Evolutionary conservation across 2,329 filamentous ascomycete species (phyloP), one percentile per base, ranked within the genome.

Genomic region (Sclerotinia borealis): DNA sequence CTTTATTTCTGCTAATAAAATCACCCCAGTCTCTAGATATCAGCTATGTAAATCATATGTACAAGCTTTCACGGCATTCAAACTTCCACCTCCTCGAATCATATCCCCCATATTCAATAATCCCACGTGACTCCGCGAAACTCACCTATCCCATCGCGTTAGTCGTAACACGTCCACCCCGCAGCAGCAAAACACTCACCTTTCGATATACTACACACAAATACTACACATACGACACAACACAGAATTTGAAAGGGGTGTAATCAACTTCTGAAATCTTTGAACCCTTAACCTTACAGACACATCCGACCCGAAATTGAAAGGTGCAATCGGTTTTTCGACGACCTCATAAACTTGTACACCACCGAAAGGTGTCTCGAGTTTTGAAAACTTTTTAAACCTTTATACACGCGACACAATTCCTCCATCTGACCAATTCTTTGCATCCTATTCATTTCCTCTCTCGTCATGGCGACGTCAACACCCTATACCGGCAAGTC

Each of bases 1-100:
- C 41, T n/a, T 43, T 43, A 17, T 43, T 43, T 43, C 41, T 43
- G 41, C 41, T 43, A 11, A 43, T 43, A 43, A 43, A 43, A 11
- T 4, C n/a, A 43, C 41, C 41, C 41, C 13, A 34, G 41, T n/a
- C 4, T 43, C 5, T 43, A 43, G 41, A 6, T 34, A 43, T 43
- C 13, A 43, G 41, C 41, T 43, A n/a, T 34, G 31, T 34, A 43
- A 43, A 43, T 43, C 13, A 43, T n/a, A 43, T 17, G 41, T 43
- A 43, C 41, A 17, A 15, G 13, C 41, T 5, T 39, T 9, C 9
- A 39, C 37, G 37, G n/a, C n/a, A 34, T 4, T 34, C 5, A 34
- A 34, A 34, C 31, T 34, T 9, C 31, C 31, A 34, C 31, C 9
- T 34, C 31, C 9, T 34, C 31, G 9, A 34, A 34, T 34, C 77